These are phyloP conservation scores for Tagetes erecta DNA, from an alignment of 129 eudicot genomes.

Conservation along the genomic window DNA sequence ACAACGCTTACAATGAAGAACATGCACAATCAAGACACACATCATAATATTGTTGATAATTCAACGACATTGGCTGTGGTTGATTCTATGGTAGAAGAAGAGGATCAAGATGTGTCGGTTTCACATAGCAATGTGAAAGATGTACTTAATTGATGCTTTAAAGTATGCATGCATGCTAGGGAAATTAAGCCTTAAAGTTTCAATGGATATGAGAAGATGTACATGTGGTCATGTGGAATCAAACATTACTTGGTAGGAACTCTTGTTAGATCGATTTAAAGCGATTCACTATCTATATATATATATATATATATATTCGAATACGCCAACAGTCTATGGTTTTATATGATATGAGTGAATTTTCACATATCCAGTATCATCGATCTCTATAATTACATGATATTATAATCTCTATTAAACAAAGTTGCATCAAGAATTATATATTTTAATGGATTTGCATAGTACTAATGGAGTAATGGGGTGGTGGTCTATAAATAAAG, in stretches of 20 bases:
- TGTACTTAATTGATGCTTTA: constrained; percentile 50
- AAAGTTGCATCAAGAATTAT: too few species aligned
- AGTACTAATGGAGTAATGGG: too few species aligned
- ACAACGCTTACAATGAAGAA: constrained; percentile 13
- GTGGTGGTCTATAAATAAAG: too few species aligned
- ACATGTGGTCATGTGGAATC: constrained; percentile 26
- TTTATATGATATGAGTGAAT: background rate
- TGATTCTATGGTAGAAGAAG: constrained; percentile 34
- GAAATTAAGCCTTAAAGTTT: constrained; percentile 45
- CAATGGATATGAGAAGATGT: constrained; percentile 45
- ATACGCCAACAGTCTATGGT: background rate
- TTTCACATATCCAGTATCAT: background rate
- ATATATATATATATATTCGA: background rate
- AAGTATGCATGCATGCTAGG: constrained; percentile 50
- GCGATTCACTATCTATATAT: too few species aligned
- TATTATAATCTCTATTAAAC: background rate
- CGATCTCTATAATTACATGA: too few species aligned
- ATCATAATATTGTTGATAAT: constrained; percentile 47
- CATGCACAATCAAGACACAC: constrained; percentile 12
- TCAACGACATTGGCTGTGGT: constrained; percentile 60
- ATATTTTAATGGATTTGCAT: background rate
- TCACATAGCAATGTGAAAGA: constrained; percentile 51
- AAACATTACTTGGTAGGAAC: constrained; percentile 36
- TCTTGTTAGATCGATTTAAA: constrained; percentile 27
- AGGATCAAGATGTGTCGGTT: constrained; percentile 34